Evolutionary conservation across 768 basidiomycete genomes (phyloP).

Genomic region (Pleurotus sapidus): DNA sequence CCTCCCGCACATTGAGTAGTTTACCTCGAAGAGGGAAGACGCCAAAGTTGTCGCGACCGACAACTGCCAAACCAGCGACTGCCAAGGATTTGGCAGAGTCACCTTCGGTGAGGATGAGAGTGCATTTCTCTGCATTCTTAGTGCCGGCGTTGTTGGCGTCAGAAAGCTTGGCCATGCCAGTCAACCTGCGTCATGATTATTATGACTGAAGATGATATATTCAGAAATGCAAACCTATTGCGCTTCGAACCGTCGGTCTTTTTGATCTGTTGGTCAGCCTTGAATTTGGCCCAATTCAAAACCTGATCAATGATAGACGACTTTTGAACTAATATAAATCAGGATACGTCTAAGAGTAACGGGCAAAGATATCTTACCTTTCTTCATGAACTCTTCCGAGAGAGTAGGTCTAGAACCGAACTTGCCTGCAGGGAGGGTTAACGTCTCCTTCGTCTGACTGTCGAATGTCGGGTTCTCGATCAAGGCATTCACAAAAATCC

Average conservation of each 20-base stretch:
- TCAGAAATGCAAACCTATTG: constrained; percentile 52
- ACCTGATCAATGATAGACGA: constrained; percentile 90
- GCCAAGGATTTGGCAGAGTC: constrained; percentile 98
- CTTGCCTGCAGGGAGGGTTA: constrained; percentile 83
- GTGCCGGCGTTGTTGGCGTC: constrained; percentile 98
- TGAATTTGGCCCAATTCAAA: constrained; percentile 95
- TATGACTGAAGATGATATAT: too few species aligned
- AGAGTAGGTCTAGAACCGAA: constrained; percentile 86
- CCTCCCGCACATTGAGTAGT: constrained; percentile 95
- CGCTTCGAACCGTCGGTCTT: constrained; percentile 94
- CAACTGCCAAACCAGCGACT: constrained; percentile 90
- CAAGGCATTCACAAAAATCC: constrained; percentile 94
- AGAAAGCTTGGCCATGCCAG: constrained; percentile 89
- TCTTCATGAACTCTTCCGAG: constrained; percentile 95
- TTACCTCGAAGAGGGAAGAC: constrained; percentile 98
- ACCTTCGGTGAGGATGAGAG: constrained; percentile 97
- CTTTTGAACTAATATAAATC: constrained; percentile 62
- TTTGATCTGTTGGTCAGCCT: constrained; percentile 94
- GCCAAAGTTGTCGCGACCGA: constrained; percentile 95
- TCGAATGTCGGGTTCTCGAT: constrained; percentile 99
- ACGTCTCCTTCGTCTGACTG: constrained; percentile 96
- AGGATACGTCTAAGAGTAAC: background rate
- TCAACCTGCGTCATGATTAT: constrained; percentile 49
- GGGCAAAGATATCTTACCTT: constrained; percentile 51
- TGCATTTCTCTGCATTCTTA: constrained; percentile 75